phyloP scores from a whole-genome alignment of 495 filamentous ascomycete species.

The Lepidopterella palustris region DNA sequence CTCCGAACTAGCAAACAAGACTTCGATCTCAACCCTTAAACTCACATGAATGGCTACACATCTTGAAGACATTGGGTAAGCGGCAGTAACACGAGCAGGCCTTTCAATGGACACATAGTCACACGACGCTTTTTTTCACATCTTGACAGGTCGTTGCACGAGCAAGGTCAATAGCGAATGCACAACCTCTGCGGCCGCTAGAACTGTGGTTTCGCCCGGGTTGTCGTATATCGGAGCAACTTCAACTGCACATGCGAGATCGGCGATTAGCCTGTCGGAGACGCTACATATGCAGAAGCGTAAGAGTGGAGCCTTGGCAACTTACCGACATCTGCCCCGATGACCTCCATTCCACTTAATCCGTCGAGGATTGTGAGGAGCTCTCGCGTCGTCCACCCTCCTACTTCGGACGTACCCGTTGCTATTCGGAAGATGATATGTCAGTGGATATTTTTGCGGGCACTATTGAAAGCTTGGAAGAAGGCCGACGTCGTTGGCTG shows the following conservation, averaged over 20 bases:
- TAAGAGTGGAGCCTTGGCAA: background rate
- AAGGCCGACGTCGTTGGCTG: too few relatives aligned
- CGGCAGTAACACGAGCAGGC: background rate
- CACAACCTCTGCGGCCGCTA: conserved; percentile 45
- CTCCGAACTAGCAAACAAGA: too few relatives aligned
- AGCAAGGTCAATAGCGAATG: conserved; percentile 39
- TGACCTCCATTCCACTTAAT: conserved; percentile 33
- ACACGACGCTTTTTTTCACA: background rate
- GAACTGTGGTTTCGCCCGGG: conserved; percentile 42
- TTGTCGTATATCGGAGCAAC: conserved; percentile 48
- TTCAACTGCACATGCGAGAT: conserved; percentile 35
- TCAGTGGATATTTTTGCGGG: too few relatives aligned
- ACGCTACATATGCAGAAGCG: background rate
- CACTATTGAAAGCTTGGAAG: too few relatives aligned
- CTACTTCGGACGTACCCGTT: conserved; percentile 38
- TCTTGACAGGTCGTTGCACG: conserved; percentile 39
- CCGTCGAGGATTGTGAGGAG: conserved; percentile 39
- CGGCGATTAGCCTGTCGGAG: background rate
- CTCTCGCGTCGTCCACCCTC: conserved; percentile 40
- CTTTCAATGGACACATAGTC: background rate
- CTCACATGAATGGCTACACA: background rate
- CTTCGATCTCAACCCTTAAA: background rate
- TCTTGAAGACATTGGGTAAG: background rate
- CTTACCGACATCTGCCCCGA: conserved; percentile 40
- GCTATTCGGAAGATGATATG: too few relatives aligned